These are phyloP conservation scores for Leishmania amazonensis DNA, from an alignment of 208 protist genomes.

Conservation along the genomic window DNA sequence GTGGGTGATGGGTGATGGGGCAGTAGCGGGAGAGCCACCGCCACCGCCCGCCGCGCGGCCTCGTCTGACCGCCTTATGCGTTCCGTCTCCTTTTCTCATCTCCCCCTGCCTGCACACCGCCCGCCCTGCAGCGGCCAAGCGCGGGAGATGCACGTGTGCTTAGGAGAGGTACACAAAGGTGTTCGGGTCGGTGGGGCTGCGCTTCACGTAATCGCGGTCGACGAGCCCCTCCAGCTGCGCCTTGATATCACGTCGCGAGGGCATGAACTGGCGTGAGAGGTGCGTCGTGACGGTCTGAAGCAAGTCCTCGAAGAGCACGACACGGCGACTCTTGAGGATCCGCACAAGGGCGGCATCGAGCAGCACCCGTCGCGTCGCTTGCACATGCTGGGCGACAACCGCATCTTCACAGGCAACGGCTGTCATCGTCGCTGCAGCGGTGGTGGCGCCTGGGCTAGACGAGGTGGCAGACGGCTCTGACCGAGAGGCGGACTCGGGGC, in stretches of 20 bases:
- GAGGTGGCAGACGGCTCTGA: neutral
- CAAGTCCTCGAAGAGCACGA: slow-evolving; percentile 55
- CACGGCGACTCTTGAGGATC: slow-evolving; percentile 70
- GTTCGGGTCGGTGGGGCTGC: slow-evolving; percentile 39
- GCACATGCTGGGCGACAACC: slow-evolving; percentile 24
- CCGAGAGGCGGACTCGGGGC: neutral
- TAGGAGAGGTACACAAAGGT: slow-evolving; percentile 70
- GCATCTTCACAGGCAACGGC: slow-evolving; percentile 8
- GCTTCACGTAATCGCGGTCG: slow-evolving; percentile 60
- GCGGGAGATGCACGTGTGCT: neutral
- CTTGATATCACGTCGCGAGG: slow-evolving; percentile 57
- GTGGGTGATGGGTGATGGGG: neutral
- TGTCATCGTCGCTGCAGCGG: neutral
- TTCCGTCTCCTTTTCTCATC: neutral
- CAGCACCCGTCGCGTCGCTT: slow-evolving; percentile 43
- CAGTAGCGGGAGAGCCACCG: neutral
- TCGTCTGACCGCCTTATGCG: neutral
- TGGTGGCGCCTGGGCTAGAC: neutral
- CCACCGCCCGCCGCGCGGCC: neutral
- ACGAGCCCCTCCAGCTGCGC: slow-evolving; percentile 68
- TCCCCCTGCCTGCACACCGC: neutral
- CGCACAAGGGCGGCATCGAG: slow-evolving; percentile 70
- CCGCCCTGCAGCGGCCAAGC: neutral
- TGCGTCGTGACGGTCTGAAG: slow-evolving; percentile 50
- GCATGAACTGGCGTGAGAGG: slow-evolving; percentile 56